Conservation (phyloP, 164 flowering plant genomes). For the Piper betle region DNA sequence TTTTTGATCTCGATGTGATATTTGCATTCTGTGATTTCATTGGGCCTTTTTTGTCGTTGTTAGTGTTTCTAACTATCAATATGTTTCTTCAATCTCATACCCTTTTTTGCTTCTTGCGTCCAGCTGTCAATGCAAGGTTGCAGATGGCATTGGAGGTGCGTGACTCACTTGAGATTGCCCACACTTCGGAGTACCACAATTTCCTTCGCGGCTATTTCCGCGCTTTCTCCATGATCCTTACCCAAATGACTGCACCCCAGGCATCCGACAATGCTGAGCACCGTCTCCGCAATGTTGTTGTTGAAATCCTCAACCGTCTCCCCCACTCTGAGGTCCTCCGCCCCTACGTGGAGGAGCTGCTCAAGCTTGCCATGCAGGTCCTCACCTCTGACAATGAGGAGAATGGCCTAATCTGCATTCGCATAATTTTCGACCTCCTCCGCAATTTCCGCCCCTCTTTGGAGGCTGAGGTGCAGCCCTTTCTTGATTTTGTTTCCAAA, state of each 20-base stretch:
- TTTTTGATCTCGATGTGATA: no score
- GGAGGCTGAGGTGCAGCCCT: slow-evolving; percentile 87
- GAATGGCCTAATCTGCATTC: slow-evolving; percentile 80
- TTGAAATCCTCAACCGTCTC: slow-evolving; percentile 84
- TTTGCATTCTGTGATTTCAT: no score
- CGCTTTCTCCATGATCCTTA: slow-evolving; percentile 61
- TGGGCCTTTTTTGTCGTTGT: no score
- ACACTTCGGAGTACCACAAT: slow-evolving; percentile 85
- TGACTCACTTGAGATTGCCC: slow-evolving; percentile 89
- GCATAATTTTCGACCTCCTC: slow-evolving; percentile 81
- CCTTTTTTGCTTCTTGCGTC: no score
- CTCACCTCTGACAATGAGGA: slow-evolving; percentile 90
- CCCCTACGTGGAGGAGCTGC: slow-evolving; percentile 89
- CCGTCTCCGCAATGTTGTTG: slow-evolving; percentile 72
- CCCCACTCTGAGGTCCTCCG: slow-evolving; percentile 94
- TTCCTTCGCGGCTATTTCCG: slow-evolving; percentile 80
- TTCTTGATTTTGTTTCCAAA: slow-evolving; percentile 89
- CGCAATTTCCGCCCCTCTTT: slow-evolving; percentile 77
- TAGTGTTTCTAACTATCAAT: no score
- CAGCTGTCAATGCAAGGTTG: slow-evolving; percentile 63
- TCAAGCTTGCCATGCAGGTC: slow-evolving; percentile 92
- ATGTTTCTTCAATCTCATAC: no score
- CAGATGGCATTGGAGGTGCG: slow-evolving; percentile 93
- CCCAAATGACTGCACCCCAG: slow-evolving; percentile 81
- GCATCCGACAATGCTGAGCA: slow-evolving; percentile 66